A percentile compares a stretch with the other conserved stretches of the same genome.
Evolutionary conservation across 2,329 filamentous ascomycete species (phyloP).

Genomic region (Plectosphaerella plurivora): DNA sequence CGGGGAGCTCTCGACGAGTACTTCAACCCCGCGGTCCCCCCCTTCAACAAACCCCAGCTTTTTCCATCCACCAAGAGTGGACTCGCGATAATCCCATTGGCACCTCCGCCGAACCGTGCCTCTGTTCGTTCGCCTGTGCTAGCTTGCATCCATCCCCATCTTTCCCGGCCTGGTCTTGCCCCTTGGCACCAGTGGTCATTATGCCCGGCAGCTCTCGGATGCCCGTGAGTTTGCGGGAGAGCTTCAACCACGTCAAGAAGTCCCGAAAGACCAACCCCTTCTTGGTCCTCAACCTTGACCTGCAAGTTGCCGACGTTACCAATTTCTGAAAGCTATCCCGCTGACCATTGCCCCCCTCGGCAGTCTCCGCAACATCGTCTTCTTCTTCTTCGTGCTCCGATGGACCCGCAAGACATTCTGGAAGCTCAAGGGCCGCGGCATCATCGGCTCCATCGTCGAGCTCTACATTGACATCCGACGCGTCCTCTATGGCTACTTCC

Average conservation of each 20-base stretch:
- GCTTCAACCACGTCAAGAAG: conserved; percentile 57
- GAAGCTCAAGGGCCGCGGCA: conserved; percentile 83
- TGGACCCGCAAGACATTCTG: conserved; percentile 76
- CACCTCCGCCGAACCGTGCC: conserved; percentile 1
- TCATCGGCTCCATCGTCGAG: conserved; percentile 73
- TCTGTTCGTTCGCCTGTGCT: conserved; percentile 1
- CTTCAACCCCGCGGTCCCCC: neutral
- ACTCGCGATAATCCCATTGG: neutral
- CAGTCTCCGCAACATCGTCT: conserved; percentile 81
- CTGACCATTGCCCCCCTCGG: neutral
- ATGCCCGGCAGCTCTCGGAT: conserved; percentile 68
- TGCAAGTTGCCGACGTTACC: conserved; percentile 46
- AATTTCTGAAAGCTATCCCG: neutral
- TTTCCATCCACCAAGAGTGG: too few relatives aligned
- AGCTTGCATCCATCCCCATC: neutral
- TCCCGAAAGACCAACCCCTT: conserved; percentile 51
- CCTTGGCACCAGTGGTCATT: conserved; percentile 13
- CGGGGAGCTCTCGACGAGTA: neutral
- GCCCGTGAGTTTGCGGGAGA: conserved; percentile 66
- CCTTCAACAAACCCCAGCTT: too few relatives aligned
- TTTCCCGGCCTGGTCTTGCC: neutral
- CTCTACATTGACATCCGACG: conserved; percentile 69
- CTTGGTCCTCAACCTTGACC: conserved; percentile 60
- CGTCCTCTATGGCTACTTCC: conserved; percentile 77
- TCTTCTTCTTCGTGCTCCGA: conserved; percentile 81